phyloP scores from a whole-genome alignment of 2,329 filamentous ascomycete genomes.

The Aulographum hederae region DNA sequence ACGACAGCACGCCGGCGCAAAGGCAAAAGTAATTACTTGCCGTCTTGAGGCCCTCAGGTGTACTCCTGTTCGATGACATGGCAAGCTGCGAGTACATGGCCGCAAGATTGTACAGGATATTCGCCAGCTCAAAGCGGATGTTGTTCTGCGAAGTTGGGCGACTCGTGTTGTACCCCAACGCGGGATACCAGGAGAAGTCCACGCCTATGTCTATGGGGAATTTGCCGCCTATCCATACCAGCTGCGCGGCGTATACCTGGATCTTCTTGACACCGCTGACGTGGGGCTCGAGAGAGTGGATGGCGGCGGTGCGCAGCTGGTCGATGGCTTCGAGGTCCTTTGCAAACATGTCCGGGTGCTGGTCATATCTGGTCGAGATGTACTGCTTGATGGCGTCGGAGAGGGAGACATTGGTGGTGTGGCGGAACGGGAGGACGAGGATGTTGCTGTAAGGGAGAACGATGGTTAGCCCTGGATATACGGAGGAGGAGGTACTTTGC shows the following conservation, averaged over 20 bases:
- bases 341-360: conserved; percentile 92
- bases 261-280: conserved; percentile 71
- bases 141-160: conserved; percentile 48
- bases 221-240: conserved; percentile 85
- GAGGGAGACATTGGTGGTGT: conserved; percentile 61
- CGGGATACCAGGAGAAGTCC: conserved; percentile 92
- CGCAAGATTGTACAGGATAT: conserved; percentile 82
- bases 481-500: no score
- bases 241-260: conserved; percentile 78
- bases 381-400: conserved; percentile 78
- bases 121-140: conserved; percentile 68
- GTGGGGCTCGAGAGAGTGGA: conserved; percentile 78
- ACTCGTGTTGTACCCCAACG: conserved; percentile 74
- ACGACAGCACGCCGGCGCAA: conserved; percentile 63
- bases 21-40: conserved; percentile 83
- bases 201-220: conserved; percentile 93
- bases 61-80: conserved; percentile 57
- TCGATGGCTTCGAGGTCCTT: conserved; percentile 80
- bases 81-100: conserved; percentile 89
- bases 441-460: no score
- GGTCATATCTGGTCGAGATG: conserved; percentile 96
- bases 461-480: no score
- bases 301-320: conserved; percentile 62
- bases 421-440: conserved; percentile 73
- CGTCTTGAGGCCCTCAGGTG: conserved; percentile 65